Conservation (phyloP, 257 asterid species). For the Plantago major region DNA sequence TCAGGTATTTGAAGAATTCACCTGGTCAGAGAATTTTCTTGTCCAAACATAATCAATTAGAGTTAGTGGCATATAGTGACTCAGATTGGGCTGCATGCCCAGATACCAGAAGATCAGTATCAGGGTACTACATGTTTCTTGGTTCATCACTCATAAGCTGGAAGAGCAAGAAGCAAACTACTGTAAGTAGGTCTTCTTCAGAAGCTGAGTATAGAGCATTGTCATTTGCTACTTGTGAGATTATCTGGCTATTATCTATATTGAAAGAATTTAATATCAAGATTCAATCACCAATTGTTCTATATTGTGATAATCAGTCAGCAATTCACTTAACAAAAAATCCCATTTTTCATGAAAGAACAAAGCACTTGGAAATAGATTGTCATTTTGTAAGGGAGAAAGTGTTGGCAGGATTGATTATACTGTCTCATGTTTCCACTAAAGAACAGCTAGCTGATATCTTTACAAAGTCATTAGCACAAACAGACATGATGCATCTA, state of each 20-base stretch:
- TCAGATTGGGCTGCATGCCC: neutral
- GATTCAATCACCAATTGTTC: neutral
- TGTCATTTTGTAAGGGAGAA: neutral
- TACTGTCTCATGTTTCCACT: too few relatives aligned
- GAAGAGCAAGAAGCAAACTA: slow-evolving; percentile 2
- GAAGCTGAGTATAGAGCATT: slow-evolving; percentile 6
- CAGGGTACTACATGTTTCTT: neutral
- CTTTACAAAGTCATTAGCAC: too few relatives aligned
- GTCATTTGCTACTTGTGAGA: neutral
- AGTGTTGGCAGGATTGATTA: too few relatives aligned
- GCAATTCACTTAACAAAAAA: neutral
- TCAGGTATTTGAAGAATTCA: neutral
- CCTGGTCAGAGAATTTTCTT: neutral
- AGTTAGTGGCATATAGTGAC: too few relatives aligned
- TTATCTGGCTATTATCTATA: neutral
- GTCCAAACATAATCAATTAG: too few relatives aligned
- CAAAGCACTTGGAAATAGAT: neutral
- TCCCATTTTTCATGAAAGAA: neutral
- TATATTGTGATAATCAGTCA: neutral
- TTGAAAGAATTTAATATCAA: neutral
- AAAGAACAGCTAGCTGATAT: too few relatives aligned
- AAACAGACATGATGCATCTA: too few relatives aligned
- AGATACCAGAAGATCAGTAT: neutral
- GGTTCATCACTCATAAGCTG: neutral
- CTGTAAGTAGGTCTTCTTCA: neutral